Evolutionary conservation across 2,329 filamentous ascomycete genomes (phyloP).

Genomic region (Pleochaeta shiraiana): DNA sequence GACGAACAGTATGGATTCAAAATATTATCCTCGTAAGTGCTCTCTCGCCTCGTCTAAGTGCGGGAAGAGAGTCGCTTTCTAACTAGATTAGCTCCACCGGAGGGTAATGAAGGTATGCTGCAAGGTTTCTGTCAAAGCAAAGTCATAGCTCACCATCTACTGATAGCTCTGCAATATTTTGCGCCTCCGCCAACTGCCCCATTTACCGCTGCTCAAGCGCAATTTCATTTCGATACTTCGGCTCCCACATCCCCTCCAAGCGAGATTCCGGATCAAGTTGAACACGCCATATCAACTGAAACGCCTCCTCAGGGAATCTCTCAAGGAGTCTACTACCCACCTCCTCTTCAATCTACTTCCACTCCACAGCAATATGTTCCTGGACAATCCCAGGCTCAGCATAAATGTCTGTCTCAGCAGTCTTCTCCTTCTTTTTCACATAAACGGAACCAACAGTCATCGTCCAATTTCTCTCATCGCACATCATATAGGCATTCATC

Average conservation of each 20-base stretch:
- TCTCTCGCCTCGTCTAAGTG: constrained; percentile 4
- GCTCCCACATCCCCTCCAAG: no score
- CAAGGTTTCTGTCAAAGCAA: constrained; percentile 4
- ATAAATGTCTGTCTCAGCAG: no score
- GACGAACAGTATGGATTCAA: constrained; percentile 9
- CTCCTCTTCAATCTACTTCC: constrained; percentile 11
- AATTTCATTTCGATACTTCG: no score
- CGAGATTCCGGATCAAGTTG: no score
- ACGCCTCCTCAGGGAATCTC: neutral
- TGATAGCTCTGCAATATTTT: constrained; percentile 15
- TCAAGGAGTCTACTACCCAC: constrained; percentile 11
- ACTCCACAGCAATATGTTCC: constrained; percentile 4
- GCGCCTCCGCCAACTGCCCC: constrained; percentile 13
- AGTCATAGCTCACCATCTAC: constrained; percentile 10
- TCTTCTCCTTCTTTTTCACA: no score
- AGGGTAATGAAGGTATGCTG: constrained; percentile 11
- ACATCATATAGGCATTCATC: no score
- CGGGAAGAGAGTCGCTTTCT: constrained; percentile 8
- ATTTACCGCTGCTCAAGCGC: neutral
- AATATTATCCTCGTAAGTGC: constrained; percentile 19
- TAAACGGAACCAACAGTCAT: no score
- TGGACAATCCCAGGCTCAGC: no score
- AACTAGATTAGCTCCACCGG: constrained; percentile 13
- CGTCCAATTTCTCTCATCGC: no score
- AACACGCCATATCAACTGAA: neutral